These are phyloP conservation scores for Tieghemiomyces parasiticus DNA, from an alignment of 192 early-diverging fungal genomes.

Conservation along the genomic window DNA sequence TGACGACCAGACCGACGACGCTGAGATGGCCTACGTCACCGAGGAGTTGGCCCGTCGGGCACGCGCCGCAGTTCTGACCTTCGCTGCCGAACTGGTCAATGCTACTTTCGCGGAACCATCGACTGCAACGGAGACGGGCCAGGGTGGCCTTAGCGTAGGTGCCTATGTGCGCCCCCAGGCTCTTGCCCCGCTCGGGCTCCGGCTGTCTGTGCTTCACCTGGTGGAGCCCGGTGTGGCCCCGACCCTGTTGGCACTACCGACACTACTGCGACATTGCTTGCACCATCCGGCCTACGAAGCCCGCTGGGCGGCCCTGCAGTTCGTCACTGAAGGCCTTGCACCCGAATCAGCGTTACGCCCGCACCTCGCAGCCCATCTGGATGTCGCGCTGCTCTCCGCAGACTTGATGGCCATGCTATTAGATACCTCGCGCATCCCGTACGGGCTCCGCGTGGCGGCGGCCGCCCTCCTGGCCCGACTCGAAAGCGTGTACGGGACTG, in stretches of 20 bases:
- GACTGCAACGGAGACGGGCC: too few relatives aligned
- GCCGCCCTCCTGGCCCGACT: too few relatives aligned
- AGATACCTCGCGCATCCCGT: too few relatives aligned
- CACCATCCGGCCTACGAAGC: not conserved
- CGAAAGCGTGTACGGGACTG: too few relatives aligned
- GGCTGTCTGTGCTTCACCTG: not conserved
- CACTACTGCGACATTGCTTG: not conserved
- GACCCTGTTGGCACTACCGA: not conserved
- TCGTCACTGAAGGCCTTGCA: not conserved
- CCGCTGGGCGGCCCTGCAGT: not conserved
- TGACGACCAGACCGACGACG: not conserved
- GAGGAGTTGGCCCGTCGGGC: not conserved
- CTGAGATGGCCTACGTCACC: not conserved
- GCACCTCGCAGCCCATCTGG: too few relatives aligned
- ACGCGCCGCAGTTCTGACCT: not conserved
- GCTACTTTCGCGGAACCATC: not conserved
- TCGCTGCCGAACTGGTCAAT: not conserved
- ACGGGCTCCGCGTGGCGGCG: too few relatives aligned
- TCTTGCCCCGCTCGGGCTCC: conserved; percentile 1
- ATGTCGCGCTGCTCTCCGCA: too few relatives aligned
- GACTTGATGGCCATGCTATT: too few relatives aligned
- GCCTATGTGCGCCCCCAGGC: not conserved
- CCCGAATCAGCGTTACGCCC: not conserved
- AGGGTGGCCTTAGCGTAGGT: not conserved
- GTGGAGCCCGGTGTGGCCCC: not conserved